Base-by-base conservation (phyloP, 805 yeast species). In the Barnettozyma siamensis region DNA sequence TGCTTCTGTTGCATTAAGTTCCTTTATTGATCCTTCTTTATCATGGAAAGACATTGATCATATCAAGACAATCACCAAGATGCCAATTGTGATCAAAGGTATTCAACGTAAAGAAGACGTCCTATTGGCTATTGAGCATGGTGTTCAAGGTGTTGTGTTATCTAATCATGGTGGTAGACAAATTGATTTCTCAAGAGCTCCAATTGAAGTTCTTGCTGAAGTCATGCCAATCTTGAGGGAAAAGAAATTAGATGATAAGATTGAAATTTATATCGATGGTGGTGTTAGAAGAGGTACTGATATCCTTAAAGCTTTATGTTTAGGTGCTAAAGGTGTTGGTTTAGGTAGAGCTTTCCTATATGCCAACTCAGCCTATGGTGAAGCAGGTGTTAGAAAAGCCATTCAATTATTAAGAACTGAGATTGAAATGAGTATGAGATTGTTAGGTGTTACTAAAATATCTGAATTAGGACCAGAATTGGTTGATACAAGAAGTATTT, bases 111-210 rank as follows among this genome's bases (percentile, higher is more conserved):
- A 76, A 32, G 91, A 84, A 47, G 96, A 88, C 57, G 88, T 83
- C 1, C 58, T 86, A 16, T 62, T 66, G 50, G 95, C 95, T 0
- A 78, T 77, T 6, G 82, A 84, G 48, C 63, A 72, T 51, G 93
- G 93, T 4, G 73, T 75, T 23, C 75, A 78, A 33, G 95, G 89
- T 32, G 81, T 87, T n/a, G 87, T 88, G 4, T 54, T 87, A 38
- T 85, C 94, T 2, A 88, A 87, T 58, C 96, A 87, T 63, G 96
- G 96, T 45, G 95, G 96, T 32, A 70, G 96, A 46, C 95, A 87
- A 62, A 66, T 88, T 42, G 96, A 88, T 62, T 84, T 76, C 54
- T 70, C 95, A 1, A 73, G 85, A n/a, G 78, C 95, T 0, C 83
- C 89, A 2, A 69, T 88, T 28, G 85, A 80, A 58, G 76, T 84